Evolutionary conservation across 2,329 filamentous ascomycete species (phyloP).

Genomic region (Nigrospora osmanthi): DNA sequence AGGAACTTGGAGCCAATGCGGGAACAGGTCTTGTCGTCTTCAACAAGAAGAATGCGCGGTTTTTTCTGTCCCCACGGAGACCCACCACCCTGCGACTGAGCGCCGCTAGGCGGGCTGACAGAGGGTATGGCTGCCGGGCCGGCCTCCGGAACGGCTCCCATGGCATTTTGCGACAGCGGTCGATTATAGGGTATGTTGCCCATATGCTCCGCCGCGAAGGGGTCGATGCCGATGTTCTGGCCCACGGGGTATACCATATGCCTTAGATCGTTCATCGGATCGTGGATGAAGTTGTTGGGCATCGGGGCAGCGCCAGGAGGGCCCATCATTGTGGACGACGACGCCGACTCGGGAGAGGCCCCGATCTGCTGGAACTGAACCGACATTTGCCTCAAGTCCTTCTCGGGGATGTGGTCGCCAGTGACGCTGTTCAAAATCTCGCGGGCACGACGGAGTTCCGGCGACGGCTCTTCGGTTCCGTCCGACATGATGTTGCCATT

Average conservation of each 20-base stretch:
- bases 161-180: slow-evolving; percentile 46
- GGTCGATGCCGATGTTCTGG: slow-evolving; percentile 85
- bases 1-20: slow-evolving; percentile 63
- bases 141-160: slow-evolving; percentile 32
- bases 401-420: slow-evolving; percentile 43
- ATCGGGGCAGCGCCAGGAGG: slow-evolving; percentile 34
- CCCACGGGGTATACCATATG: slow-evolving; percentile 86
- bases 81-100: slow-evolving; percentile 23
- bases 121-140: slow-evolving; percentile 24
- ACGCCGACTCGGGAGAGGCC: slow-evolving; percentile 45
- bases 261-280: slow-evolving; percentile 48
- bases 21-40: slow-evolving; percentile 65
- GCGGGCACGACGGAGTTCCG: slow-evolving; percentile 46
- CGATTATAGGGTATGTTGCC: slow-evolving; percentile 86
- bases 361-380: slow-evolving; percentile 40
- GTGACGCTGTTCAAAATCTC: slow-evolving; percentile 47
- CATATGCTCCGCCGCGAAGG: slow-evolving; percentile 89
- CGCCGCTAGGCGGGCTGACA: slow-evolving; percentile 17
- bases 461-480: slow-evolving; percentile 35
- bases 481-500: slow-evolving; percentile 33
- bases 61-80: slow-evolving; percentile 52
- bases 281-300: slow-evolving; percentile 36
- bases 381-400: slow-evolving; percentile 48
- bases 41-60: slow-evolving; percentile 83
- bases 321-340: slow-evolving; percentile 46